These are phyloP conservation scores for Shiraia sp. DNA, from an alignment of 2,329 filamentous ascomycete species.

Conservation along the genomic window DNA sequence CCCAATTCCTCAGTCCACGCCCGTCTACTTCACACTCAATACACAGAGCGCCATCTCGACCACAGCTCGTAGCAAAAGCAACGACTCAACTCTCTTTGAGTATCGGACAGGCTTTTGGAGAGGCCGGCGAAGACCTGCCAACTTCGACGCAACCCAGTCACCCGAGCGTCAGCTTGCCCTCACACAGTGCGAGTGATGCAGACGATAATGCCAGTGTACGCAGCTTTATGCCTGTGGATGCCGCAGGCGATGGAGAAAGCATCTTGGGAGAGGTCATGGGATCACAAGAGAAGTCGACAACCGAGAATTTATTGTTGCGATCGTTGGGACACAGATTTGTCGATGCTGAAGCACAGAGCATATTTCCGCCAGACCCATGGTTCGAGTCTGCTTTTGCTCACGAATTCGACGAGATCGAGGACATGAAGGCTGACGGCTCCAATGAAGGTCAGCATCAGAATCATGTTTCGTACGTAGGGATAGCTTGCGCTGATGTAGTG, in stretches of 20 bases:
- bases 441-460: slow-evolving; percentile 66
- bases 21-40: slow-evolving; percentile 46
- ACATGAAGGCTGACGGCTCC: slow-evolving; percentile 56
- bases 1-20: slow-evolving; percentile 41
- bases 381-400: slow-evolving; percentile 68
- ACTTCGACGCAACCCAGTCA: slow-evolving; percentile 46
- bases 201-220: slow-evolving; percentile 69
- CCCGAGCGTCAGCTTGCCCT: slow-evolving; percentile 43
- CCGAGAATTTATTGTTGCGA: slow-evolving; percentile 70
- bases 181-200: slow-evolving; percentile 56
- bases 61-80: slow-evolving; percentile 62
- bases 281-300: slow-evolving; percentile 62
- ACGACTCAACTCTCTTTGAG: slow-evolving; percentile 84
- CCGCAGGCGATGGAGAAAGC: slow-evolving; percentile 76
- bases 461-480: slow-evolving; percentile 23
- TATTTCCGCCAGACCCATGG: slow-evolving; percentile 50
- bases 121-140: slow-evolving; percentile 29
- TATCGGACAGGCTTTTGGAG: slow-evolving; percentile 72
- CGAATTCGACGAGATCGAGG: slow-evolving; percentile 78
- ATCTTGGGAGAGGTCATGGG: slow-evolving; percentile 72
- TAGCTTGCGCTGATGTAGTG: slow-evolving; percentile 31
- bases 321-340: slow-evolving; percentile 63
- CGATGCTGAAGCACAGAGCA: slow-evolving; percentile 59
- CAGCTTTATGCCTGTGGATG: slow-evolving; percentile 68
- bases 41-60: slow-evolving; percentile 44